These are phyloP conservation scores for Globisporangium barbulae DNA, from an alignment of 352 stramenopile species.

Conservation along the genomic window DNA sequence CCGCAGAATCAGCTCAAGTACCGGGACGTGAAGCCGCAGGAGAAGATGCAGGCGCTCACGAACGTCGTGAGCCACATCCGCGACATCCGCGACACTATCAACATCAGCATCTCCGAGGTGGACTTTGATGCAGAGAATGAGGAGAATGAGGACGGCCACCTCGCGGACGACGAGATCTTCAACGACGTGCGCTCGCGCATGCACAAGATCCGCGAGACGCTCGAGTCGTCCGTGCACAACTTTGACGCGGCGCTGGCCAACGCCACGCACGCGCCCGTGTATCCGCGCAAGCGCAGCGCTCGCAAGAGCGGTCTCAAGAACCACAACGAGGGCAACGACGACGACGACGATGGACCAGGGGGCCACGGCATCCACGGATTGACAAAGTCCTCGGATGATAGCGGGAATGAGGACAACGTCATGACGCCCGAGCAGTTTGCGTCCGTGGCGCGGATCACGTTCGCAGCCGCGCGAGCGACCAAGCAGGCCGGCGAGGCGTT, in stretches of 20 bases:
- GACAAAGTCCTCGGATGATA: constrained; percentile 6
- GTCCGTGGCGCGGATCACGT: constrained; percentile 57
- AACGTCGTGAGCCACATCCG: constrained; percentile 66
- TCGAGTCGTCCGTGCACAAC: constrained; percentile 48
- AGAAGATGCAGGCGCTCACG: constrained; percentile 51
- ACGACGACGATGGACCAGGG: background rate
- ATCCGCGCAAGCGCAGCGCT: constrained; percentile 28
- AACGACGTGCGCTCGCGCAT: constrained; percentile 58
- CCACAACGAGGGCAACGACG: background rate
- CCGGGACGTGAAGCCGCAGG: constrained; percentile 29
- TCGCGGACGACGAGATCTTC: constrained; percentile 32
- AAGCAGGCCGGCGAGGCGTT: constrained; percentile 55
- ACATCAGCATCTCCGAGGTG: constrained; percentile 56
- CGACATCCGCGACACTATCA: constrained; percentile 63
- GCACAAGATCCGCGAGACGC: constrained; percentile 46
- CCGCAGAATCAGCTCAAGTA: constrained; percentile 15
- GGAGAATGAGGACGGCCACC: constrained; percentile 17
- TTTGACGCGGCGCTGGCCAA: constrained; percentile 46
- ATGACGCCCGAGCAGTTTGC: constrained; percentile 56
- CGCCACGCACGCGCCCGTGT: constrained; percentile 37
- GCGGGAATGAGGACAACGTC: constrained; percentile 18
- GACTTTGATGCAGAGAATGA: constrained; percentile 21
- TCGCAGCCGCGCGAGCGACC: constrained; percentile 55
- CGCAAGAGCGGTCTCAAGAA: constrained; percentile 11
- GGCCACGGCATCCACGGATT: background rate